Evolutionary conservation across 768 basidiomycete genomes (phyloP).

Genomic region (Amanita thiersii): DNA sequence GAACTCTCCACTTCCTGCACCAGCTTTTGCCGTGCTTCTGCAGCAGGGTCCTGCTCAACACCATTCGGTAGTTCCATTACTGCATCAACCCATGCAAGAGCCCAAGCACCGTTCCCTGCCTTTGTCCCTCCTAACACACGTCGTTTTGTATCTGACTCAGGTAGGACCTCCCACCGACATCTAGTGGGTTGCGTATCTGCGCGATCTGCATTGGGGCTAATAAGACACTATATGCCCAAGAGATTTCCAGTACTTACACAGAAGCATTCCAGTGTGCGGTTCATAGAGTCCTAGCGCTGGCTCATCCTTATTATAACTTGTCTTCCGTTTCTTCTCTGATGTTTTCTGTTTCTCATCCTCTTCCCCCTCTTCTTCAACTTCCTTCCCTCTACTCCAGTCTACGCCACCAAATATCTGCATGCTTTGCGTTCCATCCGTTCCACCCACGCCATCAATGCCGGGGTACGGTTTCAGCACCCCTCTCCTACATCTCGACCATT

Average conservation of each 20-base stretch:
- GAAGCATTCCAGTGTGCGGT: conserved; percentile 67
- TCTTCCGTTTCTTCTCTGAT: conserved; percentile 22
- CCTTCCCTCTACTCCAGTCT: conserved; percentile 18
- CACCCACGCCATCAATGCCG: conserved; percentile 39
- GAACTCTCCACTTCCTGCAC: conserved; percentile 4
- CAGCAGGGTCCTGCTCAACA: conserved; percentile 1
- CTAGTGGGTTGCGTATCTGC: conserved; percentile 69
- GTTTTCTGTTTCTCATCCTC: conserved; percentile 22
- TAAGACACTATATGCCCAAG: neutral
- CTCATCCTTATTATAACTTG: conserved; percentile 16
- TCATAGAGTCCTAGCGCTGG: conserved; percentile 72
- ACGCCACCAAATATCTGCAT: conserved; percentile 2
- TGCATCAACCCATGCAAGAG: conserved; percentile 69
- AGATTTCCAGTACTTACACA: conserved; percentile 43
- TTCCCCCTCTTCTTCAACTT: conserved; percentile 21
- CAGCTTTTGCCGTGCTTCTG: neutral
- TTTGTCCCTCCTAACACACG: conserved; percentile 63
- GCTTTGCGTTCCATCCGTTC: conserved; percentile 16
- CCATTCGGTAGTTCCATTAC: conserved; percentile 29
- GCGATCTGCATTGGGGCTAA: conserved; percentile 42
- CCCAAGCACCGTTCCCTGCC: conserved; percentile 76
- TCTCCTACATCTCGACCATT: conserved; percentile 52
- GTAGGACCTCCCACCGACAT: conserved; percentile 50
- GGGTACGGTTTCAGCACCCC: conserved; percentile 32
- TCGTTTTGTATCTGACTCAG: conserved; percentile 31